These are phyloP conservation scores for Umbelopsis sp. DNA, from an alignment of 192 early-diverging fungal genomes.

Conservation along the genomic window DNA sequence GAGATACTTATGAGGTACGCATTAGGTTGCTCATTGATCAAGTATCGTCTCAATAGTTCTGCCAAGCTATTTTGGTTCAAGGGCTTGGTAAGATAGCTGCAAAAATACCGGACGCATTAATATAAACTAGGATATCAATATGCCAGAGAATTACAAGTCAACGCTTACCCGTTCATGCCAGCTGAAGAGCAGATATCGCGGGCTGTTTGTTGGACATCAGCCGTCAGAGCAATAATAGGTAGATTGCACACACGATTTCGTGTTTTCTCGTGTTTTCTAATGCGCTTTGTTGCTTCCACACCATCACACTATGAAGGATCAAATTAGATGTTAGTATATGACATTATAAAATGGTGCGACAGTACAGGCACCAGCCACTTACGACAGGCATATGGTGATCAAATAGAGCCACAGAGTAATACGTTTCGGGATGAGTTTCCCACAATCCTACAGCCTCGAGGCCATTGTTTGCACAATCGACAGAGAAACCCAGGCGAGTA, in stretches of 20 bases:
- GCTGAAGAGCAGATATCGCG: conserved; percentile 45
- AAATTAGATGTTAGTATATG: background rate
- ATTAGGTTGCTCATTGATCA: background rate
- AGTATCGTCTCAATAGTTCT: conserved; percentile 36
- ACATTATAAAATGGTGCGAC: background rate
- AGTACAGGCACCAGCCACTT: background rate
- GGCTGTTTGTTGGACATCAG: conserved; percentile 52
- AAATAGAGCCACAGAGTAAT: conserved; percentile 51
- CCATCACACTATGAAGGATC: conserved; percentile 39
- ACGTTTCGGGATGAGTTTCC: conserved; percentile 40
- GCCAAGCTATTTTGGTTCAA: conserved; percentile 43
- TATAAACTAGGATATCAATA: background rate
- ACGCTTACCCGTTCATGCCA: conserved; percentile 50
- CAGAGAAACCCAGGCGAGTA: conserved; percentile 43
- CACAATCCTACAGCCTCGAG: conserved; percentile 45
- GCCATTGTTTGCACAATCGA: conserved; percentile 53
- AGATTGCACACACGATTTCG: conserved; percentile 31
- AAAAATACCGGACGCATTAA: background rate
- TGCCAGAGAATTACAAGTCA: background rate
- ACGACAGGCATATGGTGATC: conserved; percentile 56
- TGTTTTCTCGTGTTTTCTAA: conserved; percentile 40
- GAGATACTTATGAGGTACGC: background rate
- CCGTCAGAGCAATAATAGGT: conserved; percentile 48
- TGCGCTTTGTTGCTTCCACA: conserved; percentile 52
- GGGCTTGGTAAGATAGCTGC: conserved; percentile 29